These are phyloP conservation scores for Flaveria sonorensis DNA, from an alignment of 129 eudicot genomes.

Conservation along the genomic window DNA sequence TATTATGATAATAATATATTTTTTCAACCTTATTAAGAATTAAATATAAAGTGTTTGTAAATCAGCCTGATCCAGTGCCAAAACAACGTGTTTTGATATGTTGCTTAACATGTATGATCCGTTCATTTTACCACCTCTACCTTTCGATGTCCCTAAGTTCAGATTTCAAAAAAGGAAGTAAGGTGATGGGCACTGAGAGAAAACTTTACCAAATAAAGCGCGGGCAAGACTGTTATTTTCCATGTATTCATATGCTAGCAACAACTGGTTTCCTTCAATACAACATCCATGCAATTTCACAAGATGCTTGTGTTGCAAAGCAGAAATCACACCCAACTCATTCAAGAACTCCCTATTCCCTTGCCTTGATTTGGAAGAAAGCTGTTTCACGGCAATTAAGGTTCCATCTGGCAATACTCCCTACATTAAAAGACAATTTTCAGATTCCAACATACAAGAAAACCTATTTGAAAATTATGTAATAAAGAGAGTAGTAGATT, in stretches of 20 bases:
- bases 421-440: slow-evolving; percentile 34
- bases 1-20: no score
- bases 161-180: no score
- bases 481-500: slow-evolving; percentile 11
- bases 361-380: slow-evolving; percentile 59
- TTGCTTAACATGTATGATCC: neutral
- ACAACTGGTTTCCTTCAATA: slow-evolving; percentile 65
- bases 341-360: slow-evolving; percentile 79
- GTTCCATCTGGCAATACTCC: slow-evolving; percentile 67
- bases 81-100: neutral
- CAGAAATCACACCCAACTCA: slow-evolving; percentile 84
- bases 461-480: neutral
- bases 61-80: neutral
- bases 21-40: no score
- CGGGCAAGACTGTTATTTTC: slow-evolving; percentile 82
- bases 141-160: no score
- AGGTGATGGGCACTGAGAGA: neutral
- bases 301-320: slow-evolving; percentile 72
- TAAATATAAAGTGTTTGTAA: no score
- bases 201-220: slow-evolving; percentile 61
- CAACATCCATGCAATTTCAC: slow-evolving; percentile 80
- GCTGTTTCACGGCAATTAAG: slow-evolving; percentile 37
- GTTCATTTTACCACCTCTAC: neutral
- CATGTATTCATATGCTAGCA: slow-evolving; percentile 76
- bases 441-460: neutral